Base-by-base conservation (phyloP, 2,329 filamentous ascomycete species). In the Talaromyces funiculosus region DNA sequence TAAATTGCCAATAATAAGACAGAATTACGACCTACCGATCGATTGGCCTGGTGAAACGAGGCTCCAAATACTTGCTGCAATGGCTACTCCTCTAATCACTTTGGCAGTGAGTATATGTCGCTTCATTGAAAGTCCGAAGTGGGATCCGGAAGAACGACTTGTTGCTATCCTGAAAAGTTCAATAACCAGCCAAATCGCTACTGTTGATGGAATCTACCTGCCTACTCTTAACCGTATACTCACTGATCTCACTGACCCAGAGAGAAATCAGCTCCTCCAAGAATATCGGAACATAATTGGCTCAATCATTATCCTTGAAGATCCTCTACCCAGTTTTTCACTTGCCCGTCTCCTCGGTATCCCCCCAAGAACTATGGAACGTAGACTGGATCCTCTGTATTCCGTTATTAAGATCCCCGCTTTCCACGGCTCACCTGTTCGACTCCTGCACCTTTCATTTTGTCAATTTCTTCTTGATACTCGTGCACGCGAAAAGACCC, bases 381-480 rank as follows among this genome's bases (percentile, higher is more conserved):
- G 29, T 24, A 18, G 4, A 26, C 18, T 56, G 20, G n/a, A 40
- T 7, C 24, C 24, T 4, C 18, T 56, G 4, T 18, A 5, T 12
- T 53, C 47, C 1, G n/a, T 51, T 51, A 18, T 51, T 8, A 16
- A 10, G 4, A n/a, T 51, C 10, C 45, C 45, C 8, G 10, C 8
- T 18, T n/a, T n/a, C 24, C 51, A n/a, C 20, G 33, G 38, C 16
- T 16, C 4, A n/a, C 35, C 51, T 14, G 4, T 54, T 9, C 45
- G 64, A 10, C 62, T 68, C n/a, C 61, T 70, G 9, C 69, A 71
- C 60, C 62, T 67, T 59, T 73, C 68, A 56, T 73, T 73, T 54
- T 66, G 67, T 20, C 69, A 74, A 49, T 73, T 71, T 55, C 61
- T 73, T 8, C n/a, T n/a, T n/a, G n/a, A n/a, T n/a, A n/a, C n/a